phyloP scores from a whole-genome alignment of 139 green algal genomes.

The Chlorella sp. region DNA sequence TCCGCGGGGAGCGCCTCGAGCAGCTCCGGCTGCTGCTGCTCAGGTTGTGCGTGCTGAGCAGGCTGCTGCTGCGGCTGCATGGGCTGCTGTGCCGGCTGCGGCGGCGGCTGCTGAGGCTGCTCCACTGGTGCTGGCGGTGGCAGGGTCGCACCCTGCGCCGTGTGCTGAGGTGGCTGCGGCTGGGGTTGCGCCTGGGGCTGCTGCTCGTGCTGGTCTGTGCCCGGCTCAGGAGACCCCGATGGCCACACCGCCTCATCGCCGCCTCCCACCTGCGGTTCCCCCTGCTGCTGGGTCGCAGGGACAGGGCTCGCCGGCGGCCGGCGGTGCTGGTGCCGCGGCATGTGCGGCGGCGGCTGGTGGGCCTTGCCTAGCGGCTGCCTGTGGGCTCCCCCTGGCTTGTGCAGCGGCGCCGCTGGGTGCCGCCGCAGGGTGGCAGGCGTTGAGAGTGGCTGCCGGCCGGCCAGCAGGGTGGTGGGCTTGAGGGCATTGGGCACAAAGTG shows the following conservation, averaged over 20 bases:
- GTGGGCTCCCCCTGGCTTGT: too few relatives aligned
- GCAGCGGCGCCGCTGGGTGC: too few relatives aligned
- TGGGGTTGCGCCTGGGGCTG: neutral
- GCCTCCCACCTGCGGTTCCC: neutral
- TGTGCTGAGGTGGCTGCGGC: neutral
- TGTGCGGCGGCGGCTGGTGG: neutral
- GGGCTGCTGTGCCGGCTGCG: slow-evolving; percentile 31
- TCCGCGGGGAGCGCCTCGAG: neutral
- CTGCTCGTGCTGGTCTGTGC: neutral
- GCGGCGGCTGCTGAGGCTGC: neutral
- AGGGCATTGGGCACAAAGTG: slow-evolving; percentile 61
- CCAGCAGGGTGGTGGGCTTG: slow-evolving; percentile 33
- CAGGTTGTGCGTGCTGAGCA: neutral
- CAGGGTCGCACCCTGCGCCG: slow-evolving; percentile 7
- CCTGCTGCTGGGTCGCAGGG: neutral
- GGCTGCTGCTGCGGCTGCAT: neutral
- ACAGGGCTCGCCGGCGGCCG: neutral
- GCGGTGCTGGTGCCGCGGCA: neutral
- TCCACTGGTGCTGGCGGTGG: neutral
- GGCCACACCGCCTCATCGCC: too few relatives aligned
- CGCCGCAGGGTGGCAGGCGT: neutral
- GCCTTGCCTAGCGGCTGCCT: too few relatives aligned
- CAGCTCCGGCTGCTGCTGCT: neutral
- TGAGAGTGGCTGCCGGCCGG: neutral
- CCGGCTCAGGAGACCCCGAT: neutral